Evolutionary conservation across 345 rosid species (phyloP), one percentile per base, ranked within the genome.

Genomic region (Durio zibethinus): DNA sequence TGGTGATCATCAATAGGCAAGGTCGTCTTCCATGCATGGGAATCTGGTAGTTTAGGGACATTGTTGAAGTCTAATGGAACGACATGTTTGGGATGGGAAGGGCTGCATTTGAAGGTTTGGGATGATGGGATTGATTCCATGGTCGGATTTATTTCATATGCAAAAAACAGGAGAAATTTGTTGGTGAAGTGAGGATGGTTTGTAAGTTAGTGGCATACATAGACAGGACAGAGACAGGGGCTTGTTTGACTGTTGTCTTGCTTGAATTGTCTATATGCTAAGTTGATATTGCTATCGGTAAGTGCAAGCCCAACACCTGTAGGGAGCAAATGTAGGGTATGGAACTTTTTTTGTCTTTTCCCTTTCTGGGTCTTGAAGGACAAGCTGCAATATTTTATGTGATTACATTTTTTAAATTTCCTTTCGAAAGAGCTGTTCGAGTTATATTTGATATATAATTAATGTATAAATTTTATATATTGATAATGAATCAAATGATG

Each of bases 31-130:
- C 77, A 80, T 21, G 77, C 29, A 31, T 72, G 77, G 38, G 88
- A 78, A 33, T 78, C 79, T 1, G 88, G 86, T 40, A 81, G 65
- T 8, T 36, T 53, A 7, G 4, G 67, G 65, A 67, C 48, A 14
- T 53, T 60, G 2, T 66, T 47, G 77, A 81, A 85, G 45, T 85
- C 84, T 31, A 74, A 5, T 1, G 88, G 86, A 75, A 74, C 33
- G 43, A 75, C 65, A 7, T 71, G 45, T 6, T 74, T 7, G 61
- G 29, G 45, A n/a, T 45, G 53, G 16, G 33, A 57, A 57, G 16
- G 60, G 60, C 4, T n/a, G 60, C 31, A 2, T 23, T 23, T 3
- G 31, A 29, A 47, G 5, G 40, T 47, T 69, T 47, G 52, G 65
- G 84, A 66, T 43, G 79, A 76, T 52, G 70, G 43, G 25, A 76